phyloP scores from a whole-genome alignment of 371 early-diverging fungal genomes.

The Actinomortierella ambigua region DNA sequence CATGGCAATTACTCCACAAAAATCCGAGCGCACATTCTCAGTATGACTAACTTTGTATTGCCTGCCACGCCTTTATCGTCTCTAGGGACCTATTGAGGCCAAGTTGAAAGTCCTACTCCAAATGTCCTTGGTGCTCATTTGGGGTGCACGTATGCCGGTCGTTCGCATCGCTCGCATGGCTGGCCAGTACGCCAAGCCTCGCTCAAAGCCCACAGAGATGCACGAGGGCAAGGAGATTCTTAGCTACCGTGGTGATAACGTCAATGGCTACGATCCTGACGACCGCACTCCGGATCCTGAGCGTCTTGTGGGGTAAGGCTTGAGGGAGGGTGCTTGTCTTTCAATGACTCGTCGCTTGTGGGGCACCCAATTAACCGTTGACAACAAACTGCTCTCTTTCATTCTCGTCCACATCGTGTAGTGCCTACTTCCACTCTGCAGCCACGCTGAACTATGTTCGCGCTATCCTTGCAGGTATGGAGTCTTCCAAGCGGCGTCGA shows the following conservation, averaged over 20 bases:
- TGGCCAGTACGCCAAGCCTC: conserved; percentile 97
- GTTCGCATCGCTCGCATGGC: conserved; percentile 98
- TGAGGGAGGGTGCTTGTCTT: no score
- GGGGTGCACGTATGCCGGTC: conserved; percentile 92
- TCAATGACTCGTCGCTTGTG: no score
- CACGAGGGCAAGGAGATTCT: conserved; percentile 82
- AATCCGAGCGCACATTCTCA: no score
- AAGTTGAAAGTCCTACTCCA: conserved; percentile 95
- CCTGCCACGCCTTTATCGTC: neutral
- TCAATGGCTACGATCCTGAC: conserved; percentile 89
- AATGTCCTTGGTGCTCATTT: conserved; percentile 94
- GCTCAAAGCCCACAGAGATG: conserved; percentile 90
- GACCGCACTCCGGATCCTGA: conserved; percentile 95
- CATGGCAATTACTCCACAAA: no score
- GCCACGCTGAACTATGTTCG: conserved; percentile 96
- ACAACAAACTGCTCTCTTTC: no score
- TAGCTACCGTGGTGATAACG: conserved; percentile 88
- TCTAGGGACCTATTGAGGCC: conserved; percentile 84
- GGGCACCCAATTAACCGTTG: no score
- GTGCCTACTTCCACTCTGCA: conserved; percentile 97
- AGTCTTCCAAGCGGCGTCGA: neutral
- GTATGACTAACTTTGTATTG: neutral
- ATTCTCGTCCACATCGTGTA: conserved; percentile 18
- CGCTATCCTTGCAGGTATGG: conserved; percentile 72
- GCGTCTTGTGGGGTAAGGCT: conserved; percentile 75